Percentiles rank a stretch among this genome's conserved stretches.
phyloP scores from a whole-genome alignment of 2,329 filamentous ascomycete genomes.

The Botrytis squamosa region DNA sequence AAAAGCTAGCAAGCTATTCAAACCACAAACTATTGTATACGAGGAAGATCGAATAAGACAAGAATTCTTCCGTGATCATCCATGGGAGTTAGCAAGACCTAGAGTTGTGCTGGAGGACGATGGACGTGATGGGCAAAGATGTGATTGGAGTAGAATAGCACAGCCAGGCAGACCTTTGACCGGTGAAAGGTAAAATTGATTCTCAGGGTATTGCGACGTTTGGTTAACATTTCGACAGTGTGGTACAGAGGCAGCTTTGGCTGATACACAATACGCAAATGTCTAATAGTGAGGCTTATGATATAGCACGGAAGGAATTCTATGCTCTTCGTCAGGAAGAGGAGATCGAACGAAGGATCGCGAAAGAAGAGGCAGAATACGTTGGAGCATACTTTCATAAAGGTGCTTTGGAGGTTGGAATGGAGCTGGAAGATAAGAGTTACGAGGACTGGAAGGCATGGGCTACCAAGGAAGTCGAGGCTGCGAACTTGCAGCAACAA shows the following conservation, averaged over 20 bases:
- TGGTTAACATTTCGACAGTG: constrained; percentile 52
- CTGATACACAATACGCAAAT: constrained; percentile 67
- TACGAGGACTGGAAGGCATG: constrained; percentile 85
- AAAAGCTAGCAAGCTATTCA: constrained; percentile 75
- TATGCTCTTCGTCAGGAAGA: constrained; percentile 79
- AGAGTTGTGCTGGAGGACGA: constrained; percentile 80
- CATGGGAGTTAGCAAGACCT: constrained; percentile 93
- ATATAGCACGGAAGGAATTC: constrained; percentile 83
- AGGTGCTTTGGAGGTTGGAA: constrained; percentile 69
- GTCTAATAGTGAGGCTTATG: constrained; percentile 72
- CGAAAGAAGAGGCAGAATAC: constrained; percentile 80
- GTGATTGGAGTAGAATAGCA: constrained; percentile 75
- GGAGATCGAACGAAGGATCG: constrained; percentile 78
- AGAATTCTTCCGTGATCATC: constrained; percentile 89
- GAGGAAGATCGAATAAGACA: constrained; percentile 78
- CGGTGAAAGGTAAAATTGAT: constrained; percentile 70
- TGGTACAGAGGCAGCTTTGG: constrained; percentile 88
- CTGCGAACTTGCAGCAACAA: constrained; percentile 43
- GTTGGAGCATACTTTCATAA: constrained; percentile 89
- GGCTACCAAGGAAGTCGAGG: constrained; percentile 55
- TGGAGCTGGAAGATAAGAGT: constrained; percentile 75
- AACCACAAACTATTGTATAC: constrained; percentile 74
- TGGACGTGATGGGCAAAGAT: constrained; percentile 73
- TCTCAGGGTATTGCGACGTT: neutral
- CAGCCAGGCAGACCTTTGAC: constrained; percentile 76